These are phyloP conservation scores for Neckera pumila DNA, from an alignment of 225 moss, liverwort and hornwort species.

Conservation along the genomic window DNA sequence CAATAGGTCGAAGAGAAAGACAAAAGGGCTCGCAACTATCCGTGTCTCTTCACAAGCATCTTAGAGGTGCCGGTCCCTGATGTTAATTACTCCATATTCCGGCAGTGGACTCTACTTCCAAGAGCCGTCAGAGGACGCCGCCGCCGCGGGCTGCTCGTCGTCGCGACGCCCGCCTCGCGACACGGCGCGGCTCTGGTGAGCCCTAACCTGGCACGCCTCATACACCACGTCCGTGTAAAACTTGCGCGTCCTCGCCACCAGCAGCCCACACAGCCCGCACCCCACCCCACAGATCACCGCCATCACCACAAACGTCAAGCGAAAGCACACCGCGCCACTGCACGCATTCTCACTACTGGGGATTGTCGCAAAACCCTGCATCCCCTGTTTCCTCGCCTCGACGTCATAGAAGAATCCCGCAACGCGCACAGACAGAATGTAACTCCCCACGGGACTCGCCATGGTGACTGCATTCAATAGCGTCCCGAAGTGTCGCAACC, in stretches of 20 bases:
- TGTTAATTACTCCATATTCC: neutral
- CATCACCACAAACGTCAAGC: slow-evolving; percentile 55
- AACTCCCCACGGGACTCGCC: slow-evolving; percentile 56
- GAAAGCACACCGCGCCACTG: slow-evolving; percentile 51
- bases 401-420: slow-evolving; percentile 49
- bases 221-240: slow-evolving; percentile 36
- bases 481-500: slow-evolving; percentile 52
- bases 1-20: neutral
- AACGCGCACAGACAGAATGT: slow-evolving; percentile 53
- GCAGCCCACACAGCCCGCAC: slow-evolving; percentile 15
- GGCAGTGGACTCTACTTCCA: neutral
- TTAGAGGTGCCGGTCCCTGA: neutral
- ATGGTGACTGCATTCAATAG: slow-evolving; percentile 58
- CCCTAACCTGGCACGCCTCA: slow-evolving; percentile 4
- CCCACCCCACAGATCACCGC: slow-evolving; percentile 35
- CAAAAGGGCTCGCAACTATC: neutral
- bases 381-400: slow-evolving; percentile 35
- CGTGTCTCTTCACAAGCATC: neutral
- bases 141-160: slow-evolving; percentile 1
- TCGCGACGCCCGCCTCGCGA: neutral
- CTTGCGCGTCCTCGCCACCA: slow-evolving; percentile 27
- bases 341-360: neutral
- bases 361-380: neutral
- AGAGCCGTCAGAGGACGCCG: neutral
- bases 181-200: neutral